Evolutionary conservation across 176 grass and related monocot genomes (phyloP).

Genomic region (Musa acuminata): DNA sequence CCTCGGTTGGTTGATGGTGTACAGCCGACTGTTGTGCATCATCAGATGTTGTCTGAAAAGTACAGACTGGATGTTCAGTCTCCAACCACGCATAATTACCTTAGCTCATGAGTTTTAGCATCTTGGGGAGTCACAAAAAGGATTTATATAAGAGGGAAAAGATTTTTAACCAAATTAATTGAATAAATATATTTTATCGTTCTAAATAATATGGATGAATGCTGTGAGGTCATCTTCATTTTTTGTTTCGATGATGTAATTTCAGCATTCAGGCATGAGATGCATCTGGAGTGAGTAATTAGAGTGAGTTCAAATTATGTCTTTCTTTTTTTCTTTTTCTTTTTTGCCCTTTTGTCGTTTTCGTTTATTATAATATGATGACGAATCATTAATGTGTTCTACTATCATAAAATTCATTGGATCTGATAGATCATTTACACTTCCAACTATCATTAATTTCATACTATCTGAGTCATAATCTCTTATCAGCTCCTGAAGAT

Average conservation of each 20-base stretch:
- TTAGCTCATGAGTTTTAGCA: neutral
- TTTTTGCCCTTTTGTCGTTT: neutral
- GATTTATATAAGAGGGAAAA: too few species aligned
- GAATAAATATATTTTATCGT: too few species aligned
- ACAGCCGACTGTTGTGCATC: neutral
- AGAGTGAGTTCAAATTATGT: too few species aligned
- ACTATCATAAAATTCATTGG: neutral
- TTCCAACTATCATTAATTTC: neutral
- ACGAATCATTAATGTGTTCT: neutral
- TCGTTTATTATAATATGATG: neutral
- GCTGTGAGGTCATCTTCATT: too few species aligned
- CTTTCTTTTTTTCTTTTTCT: neutral
- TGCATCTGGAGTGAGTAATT: too few species aligned
- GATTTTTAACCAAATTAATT: too few species aligned
- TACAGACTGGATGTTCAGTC: neutral
- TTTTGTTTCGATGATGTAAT: too few species aligned
- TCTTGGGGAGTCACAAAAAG: too few species aligned
- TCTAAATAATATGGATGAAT: too few species aligned
- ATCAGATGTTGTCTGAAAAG: neutral
- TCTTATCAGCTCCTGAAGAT: slow-evolving; percentile 65
- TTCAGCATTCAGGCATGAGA: too few species aligned
- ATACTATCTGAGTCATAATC: slow-evolving; percentile 1
- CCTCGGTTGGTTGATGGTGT: neutral
- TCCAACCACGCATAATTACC: neutral
- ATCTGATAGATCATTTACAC: neutral